Evolutionary conservation across 140 eudicot genomes (phyloP), one percentile per base, ranked within the genome.

Genomic region (Senecio squalidus): DNA sequence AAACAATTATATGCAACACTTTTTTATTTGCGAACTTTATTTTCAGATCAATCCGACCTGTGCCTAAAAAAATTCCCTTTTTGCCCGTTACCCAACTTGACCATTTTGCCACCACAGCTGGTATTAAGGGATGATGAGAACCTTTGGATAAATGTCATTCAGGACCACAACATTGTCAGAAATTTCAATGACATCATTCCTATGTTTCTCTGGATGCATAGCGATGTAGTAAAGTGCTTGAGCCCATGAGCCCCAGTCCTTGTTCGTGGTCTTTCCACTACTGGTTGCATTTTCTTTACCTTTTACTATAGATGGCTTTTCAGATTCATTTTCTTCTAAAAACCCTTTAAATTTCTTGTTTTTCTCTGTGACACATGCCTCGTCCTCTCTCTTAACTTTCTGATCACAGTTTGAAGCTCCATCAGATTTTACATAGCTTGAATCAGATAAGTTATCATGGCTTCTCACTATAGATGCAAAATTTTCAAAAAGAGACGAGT

Each of bases 91-190:
- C 26, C 13, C 34, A 13, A 64, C 30, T 60, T 22, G 34, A 28
- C 26, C 60, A 50, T 49, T 22, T 64, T 45, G 21, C n/a, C n/a
- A 0, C 50, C 66, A 56, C 66, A 58, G 22, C 45, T 14, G 57
- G 29, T 9, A 41, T 6, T 11, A 70, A 55, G 45, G 58, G 41
- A 38, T 1, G 48, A 55, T 50, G 41, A 55, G 14, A 66, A 92
- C 98, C 94, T 92, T 92, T 14, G 98, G 95, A 64, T 80, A 92
- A 63, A 68, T 49, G 63, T 92, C 98, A 57, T 82, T 73, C 26
- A 92, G 69, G 17, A 92, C 94, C 38, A 92, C 86, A 75, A 92
- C 82, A 24, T 87, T 85, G 53, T 84, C 86, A 16, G 54, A 69
- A 36, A 79, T 46, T 58, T 92, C 89, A 18, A 81, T 38, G 31